phyloP scores from a whole-genome alignment of 371 early-diverging fungal genomes.

The Mortierella sp. region DNA sequence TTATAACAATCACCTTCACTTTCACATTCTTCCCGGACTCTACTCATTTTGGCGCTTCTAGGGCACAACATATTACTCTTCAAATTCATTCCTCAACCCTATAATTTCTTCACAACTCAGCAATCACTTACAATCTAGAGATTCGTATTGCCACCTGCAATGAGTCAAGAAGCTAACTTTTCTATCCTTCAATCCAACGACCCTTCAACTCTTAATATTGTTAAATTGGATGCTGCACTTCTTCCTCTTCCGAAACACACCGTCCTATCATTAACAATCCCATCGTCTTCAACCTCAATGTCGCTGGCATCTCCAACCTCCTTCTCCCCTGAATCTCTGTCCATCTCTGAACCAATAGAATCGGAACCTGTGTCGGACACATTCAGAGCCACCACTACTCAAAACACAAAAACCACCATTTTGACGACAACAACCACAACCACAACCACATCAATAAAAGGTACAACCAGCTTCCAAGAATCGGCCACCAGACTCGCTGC shows the following conservation, averaged over 20 bases:
- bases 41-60: not conserved
- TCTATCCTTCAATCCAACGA: not conserved
- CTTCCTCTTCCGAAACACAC: not conserved
- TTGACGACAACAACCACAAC: not conserved
- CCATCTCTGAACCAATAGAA: not conserved
- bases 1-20: not conserved
- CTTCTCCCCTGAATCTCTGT: not conserved
- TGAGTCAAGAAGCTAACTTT: constrained; percentile 21
- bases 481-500: not conserved
- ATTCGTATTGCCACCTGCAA: no score
- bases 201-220: not conserved
- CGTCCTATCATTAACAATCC: not conserved
- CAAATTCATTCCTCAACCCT: not conserved
- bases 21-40: not conserved
- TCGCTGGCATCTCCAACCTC: not conserved
- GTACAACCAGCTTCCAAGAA: not conserved
- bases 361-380: not conserved
- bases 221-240: not conserved
- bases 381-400: not conserved
- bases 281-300: constrained; percentile 1
- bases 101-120: no score
- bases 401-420: not conserved
- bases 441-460: not conserved
- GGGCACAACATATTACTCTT: not conserved
- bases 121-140: no score